Conservation (phyloP, 1,284 basidiomycete species). For the Leccinum angustisporum region DNA sequence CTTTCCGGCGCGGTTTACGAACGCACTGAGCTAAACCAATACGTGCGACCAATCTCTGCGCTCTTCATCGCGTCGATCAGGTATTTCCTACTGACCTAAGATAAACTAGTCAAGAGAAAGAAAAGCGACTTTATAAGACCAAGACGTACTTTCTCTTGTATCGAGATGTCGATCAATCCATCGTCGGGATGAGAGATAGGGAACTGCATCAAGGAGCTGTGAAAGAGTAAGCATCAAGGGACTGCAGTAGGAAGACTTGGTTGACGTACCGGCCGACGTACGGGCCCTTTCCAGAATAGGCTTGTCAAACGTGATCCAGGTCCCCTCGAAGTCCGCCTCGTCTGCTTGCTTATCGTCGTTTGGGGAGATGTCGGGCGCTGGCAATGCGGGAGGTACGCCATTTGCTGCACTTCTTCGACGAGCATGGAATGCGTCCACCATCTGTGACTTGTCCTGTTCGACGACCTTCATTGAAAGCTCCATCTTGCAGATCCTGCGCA, state of each 20-base stretch:
- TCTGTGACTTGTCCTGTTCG: slow-evolving; percentile 71
- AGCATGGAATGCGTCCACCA: slow-evolving; percentile 51
- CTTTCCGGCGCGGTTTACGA: background rate
- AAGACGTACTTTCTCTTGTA: slow-evolving; percentile 60
- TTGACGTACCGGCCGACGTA: slow-evolving; percentile 60
- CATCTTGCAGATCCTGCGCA: slow-evolving; percentile 66
- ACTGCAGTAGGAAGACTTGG: background rate
- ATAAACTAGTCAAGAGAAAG: slow-evolving; percentile 33
- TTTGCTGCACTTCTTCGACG: slow-evolving; percentile 32
- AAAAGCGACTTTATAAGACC: background rate
- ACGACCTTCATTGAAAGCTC: slow-evolving; percentile 72
- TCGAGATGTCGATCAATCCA: slow-evolving; percentile 77
- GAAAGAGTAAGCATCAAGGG: slow-evolving; percentile 1
- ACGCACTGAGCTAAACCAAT: slow-evolving; percentile 61
- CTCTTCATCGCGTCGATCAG: slow-evolving; percentile 65
- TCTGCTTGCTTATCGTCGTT: slow-evolving; percentile 24
- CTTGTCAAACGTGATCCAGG: slow-evolving; percentile 71
- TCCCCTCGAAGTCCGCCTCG: slow-evolving; percentile 39
- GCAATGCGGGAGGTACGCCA: slow-evolving; percentile 24
- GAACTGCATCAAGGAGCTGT: slow-evolving; percentile 82
- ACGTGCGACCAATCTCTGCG: slow-evolving; percentile 66
- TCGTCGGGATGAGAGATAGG: slow-evolving; percentile 79
- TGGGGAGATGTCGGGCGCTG: slow-evolving; percentile 15
- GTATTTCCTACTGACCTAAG: slow-evolving; percentile 43
- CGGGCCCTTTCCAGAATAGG: slow-evolving; percentile 70